These are phyloP conservation scores for Salvia rosmarinus DNA, from an alignment of 257 asterid genomes.

Conservation along the genomic window DNA sequence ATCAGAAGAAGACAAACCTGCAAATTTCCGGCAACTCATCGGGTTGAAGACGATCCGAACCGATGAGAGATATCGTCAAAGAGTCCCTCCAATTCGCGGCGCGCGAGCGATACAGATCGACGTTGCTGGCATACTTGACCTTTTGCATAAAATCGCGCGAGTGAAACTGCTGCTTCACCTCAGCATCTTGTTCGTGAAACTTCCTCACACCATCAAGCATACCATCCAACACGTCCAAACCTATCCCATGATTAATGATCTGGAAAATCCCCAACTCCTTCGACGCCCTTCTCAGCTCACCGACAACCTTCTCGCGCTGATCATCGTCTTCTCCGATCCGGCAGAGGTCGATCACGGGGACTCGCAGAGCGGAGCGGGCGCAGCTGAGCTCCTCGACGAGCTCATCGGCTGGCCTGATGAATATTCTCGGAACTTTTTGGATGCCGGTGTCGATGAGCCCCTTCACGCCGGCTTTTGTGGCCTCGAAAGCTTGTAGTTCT, in stretches of 20 bases:
- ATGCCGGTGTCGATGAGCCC: slow-evolving; percentile 51
- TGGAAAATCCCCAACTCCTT: slow-evolving; percentile 67
- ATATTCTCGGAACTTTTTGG: slow-evolving; percentile 41
- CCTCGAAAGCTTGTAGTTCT: slow-evolving; percentile 47
- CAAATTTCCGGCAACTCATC: slow-evolving; percentile 60
- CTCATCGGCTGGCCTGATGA: slow-evolving; percentile 51
- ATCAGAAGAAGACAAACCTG: slow-evolving; percentile 49
- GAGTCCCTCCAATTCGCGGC: slow-evolving; percentile 78
- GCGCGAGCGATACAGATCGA: slow-evolving; percentile 52
- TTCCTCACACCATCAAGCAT: slow-evolving; percentile 53
- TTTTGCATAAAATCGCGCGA: slow-evolving; percentile 41
- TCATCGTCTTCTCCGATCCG: slow-evolving; percentile 31
- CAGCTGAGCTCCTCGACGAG: slow-evolving; percentile 41
- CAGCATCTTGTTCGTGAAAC: slow-evolving; percentile 66
- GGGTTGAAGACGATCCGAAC: slow-evolving; percentile 36
- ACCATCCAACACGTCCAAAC: slow-evolving; percentile 44
- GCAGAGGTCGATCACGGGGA: slow-evolving; percentile 55
- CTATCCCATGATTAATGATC: slow-evolving; percentile 66
- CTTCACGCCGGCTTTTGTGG: slow-evolving; percentile 52
- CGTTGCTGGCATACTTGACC: slow-evolving; percentile 59
- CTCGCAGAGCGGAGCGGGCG: slow-evolving; percentile 25
- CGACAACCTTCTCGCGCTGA: slow-evolving; percentile 34
- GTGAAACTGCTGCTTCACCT: slow-evolving; percentile 47
- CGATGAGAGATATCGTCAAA: slow-evolving; percentile 42
- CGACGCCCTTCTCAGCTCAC: slow-evolving; percentile 50